Evolutionary conservation across 306 rosid genomes (phyloP), one percentile per base, ranked within the genome.

Genomic region (Betula pendula): DNA sequence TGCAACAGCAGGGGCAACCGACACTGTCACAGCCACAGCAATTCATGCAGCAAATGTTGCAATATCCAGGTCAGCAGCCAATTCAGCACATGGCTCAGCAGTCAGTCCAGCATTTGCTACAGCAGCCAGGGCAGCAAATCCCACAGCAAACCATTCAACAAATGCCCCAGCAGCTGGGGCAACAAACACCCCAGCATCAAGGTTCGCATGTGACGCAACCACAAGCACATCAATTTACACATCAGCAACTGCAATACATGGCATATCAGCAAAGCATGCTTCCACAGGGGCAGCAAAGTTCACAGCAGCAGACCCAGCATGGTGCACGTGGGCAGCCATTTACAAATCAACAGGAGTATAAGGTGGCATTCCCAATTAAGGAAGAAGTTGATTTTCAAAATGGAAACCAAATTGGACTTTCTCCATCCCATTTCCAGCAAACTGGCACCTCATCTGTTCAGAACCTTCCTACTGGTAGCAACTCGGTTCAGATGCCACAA

Each of bases 391-490:
- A 90, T 72, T 84, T 85, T 75, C 92, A 89, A 74, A 85, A 81
- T 76, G 89, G 92, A 79, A 86, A 77, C 66, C 99, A 89, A 75
- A 86, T 88, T 71, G 93, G 90, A 55, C 82, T 80, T 85, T 89
- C 98, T 6, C 90, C 98, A 71, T 87, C 96, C 11, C 91, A 76
- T 81, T 89, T 87, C 86, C 92, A 86, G 74, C 97, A 85, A 55
- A 80, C 82, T 49, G 88, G 87, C 38, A 77, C 66, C 77, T 79
- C 92, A 78, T 82, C 91, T 66, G 84, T 52, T 82, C 91, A 84
- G 80, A 95, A 78, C 35, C 56, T 82, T 79, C 85, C 90, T 75
- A 59, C 83, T 35, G 97, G 89, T 71, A 74, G 83, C 43, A 81
- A 53, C 77, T 77, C 93, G 14, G 77, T 82, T 42, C 93, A 89